Base-by-base conservation (phyloP, 305 asterid species). In the Solanum aculeatissimum region DNA sequence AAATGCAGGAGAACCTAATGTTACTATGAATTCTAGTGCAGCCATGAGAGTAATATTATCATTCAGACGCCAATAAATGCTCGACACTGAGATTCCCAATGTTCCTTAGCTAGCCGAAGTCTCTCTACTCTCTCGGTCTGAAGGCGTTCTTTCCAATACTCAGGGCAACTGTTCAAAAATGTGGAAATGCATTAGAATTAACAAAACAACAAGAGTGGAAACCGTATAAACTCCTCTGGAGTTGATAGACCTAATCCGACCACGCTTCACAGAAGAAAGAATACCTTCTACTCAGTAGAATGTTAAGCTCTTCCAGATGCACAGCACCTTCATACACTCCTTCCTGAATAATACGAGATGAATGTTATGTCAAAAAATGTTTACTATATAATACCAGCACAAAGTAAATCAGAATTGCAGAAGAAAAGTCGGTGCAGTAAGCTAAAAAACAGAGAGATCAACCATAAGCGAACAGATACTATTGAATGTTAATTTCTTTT, bases 11-110 rank as follows among this genome's bases (percentile, higher is more conserved):
- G 43, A 47, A 49, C 38, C 25, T 25, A 75, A 75, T 49, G 82
- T 45, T 27, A 27, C 63, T 49, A 11, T 5, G 21, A 77, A 49
- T 77, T 49, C 45, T 49, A 27, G 18, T 27, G 16, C 15, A 9
- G 49, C 62, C 45, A 27, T 49, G 29, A 77, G 45, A 77, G 45
- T 49, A 18, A 27, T 27, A 4, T 63, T 55, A 16, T 42, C 19
- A 42, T 43, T 91, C 85, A 97, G 65, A 94, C 62, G 6, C 99
- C 99, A 43, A 83, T 82, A 87, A 97, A 92, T 18, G 95, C 88
- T 29, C 96, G 95, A 86, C 95, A 91, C 86, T 93, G 94, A 19
- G 89, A 85, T 84, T 97, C 99, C 99, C 99, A 95, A 71, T 97
- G 96, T 88, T 93, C 95, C 94, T 97, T 97, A 8, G 93, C 87